These are phyloP conservation scores for Metschnikowia peoriensis DNA, from an alignment of 805 yeast species.

Conservation along the genomic window DNA sequence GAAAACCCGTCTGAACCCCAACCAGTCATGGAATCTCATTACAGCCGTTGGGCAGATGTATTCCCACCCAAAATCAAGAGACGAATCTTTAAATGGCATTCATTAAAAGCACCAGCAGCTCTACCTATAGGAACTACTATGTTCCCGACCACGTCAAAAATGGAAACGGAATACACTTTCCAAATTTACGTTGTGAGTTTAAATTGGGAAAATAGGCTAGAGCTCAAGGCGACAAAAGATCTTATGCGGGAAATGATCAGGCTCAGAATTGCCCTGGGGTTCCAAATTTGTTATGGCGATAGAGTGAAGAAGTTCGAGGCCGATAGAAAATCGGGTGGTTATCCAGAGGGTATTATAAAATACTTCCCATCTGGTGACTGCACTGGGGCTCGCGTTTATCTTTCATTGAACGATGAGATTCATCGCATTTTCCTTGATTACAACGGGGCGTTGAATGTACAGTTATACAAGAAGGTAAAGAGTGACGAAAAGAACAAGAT, in stretches of 20 bases:
- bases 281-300: slow-evolving; percentile 81
- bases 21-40: slow-evolving; percentile 13
- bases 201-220: slow-evolving; percentile 54
- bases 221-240: slow-evolving; percentile 51
- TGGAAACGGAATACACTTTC: slow-evolving; percentile 70
- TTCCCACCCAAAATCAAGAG: slow-evolving; percentile 71
- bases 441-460: slow-evolving; percentile 74
- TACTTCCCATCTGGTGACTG: slow-evolving; percentile 49
- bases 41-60: slow-evolving; percentile 89
- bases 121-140: slow-evolving; percentile 77
- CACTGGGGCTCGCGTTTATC: slow-evolving; percentile 63
- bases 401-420: slow-evolving; percentile 78
- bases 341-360: slow-evolving; percentile 53
- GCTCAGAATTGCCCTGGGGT: slow-evolving; percentile 78
- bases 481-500: slow-evolving; percentile 8
- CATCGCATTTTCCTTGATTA: slow-evolving; percentile 78
- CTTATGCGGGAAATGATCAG: slow-evolving; percentile 86
- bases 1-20: slow-evolving; percentile 70
- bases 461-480: slow-evolving; percentile 49
- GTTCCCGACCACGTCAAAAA: slow-evolving; percentile 70
- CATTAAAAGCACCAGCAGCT: slow-evolving; percentile 90
- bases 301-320: slow-evolving; percentile 65
- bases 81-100: slow-evolving; percentile 84
- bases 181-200: slow-evolving; percentile 79
- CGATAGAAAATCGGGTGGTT: slow-evolving; percentile 52